Conservation (phyloP, 768 basidiomycete genomes). For the Mycena rebaudengoi region DNA sequence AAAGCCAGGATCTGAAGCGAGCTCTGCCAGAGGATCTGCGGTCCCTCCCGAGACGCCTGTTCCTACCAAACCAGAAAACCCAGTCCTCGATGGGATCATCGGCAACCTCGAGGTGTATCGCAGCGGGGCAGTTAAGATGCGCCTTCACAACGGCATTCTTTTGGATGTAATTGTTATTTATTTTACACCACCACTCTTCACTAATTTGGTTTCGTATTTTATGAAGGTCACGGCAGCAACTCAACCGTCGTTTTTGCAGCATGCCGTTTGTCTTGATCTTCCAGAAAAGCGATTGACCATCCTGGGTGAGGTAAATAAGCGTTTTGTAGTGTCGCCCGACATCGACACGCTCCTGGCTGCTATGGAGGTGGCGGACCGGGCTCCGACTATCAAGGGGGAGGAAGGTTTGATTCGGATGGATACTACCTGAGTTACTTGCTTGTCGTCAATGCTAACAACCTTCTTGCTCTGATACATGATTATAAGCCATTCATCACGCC, state of each 20-base stretch:
- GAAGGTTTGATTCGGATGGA: constrained; percentile 66
- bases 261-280: constrained; percentile 78
- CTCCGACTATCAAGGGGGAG: constrained; percentile 48
- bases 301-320: constrained; percentile 87
- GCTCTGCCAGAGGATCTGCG: constrained; percentile 32
- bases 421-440: constrained; percentile 19
- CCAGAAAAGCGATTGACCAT: constrained; percentile 67
- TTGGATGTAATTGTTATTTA: constrained; percentile 72
- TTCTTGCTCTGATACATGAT: not conserved
- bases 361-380: constrained; percentile 62
- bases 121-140: constrained; percentile 89
- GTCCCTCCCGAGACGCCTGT: constrained; percentile 33
- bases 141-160: constrained; percentile 80
- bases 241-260: constrained; percentile 88
- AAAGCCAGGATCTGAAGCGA: constrained; percentile 53
- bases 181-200: constrained; percentile 13
- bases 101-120: constrained; percentile 87
- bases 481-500: too few relatives aligned
- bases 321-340: constrained; percentile 86
- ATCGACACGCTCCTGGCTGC: constrained; percentile 76
- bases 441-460: not conserved
- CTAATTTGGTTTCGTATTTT: constrained; percentile 1
- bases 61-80: constrained; percentile 40
- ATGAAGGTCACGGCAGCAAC: constrained; percentile 81
- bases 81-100: constrained; percentile 75